Evolutionary conservation across 352 stramenopile genomes (phyloP), one percentile per base, ranked within the genome.

Genomic region (Pythium utonaiense): DNA sequence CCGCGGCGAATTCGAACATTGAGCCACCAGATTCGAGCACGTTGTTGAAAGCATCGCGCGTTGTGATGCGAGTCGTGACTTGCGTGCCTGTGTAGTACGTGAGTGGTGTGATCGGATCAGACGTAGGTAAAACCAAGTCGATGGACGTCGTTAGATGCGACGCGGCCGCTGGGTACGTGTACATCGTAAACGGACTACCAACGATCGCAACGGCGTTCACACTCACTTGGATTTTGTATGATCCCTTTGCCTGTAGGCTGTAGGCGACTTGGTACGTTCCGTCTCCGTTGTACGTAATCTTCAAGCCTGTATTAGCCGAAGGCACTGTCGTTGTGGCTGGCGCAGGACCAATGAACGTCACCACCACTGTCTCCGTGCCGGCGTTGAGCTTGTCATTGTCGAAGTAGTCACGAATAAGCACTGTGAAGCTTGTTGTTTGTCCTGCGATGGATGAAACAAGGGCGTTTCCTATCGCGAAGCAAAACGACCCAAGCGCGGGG

Each of bases 341-440:
- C 10, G 66, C 65, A 0, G 77, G 72, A 0, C 76, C 75, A 9
- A 51, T 68, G 36, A 88, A 83, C 3, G 54, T 53, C 9, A 75
- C 66, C 7, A 12, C 59, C 17, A 91, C 58, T 8, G 25, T 64
- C 60, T 91, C 83, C 3, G 64, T 55, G 0, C 73, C 80, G 17
- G 80, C 71, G n/a, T 88, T 88, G 21, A 65, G 17, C 55, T 93
- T 91, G 31, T 71, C 51, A 56, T 90, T 90, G 33, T 67, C 71
- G 38, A 83, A 88, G 1, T 71, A 48, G 57, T 90, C 83, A 36
- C 71, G 71, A 16, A 93, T 75, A 13, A 62, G 64, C 3, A 91
- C 56, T 4, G 67, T 83, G 42, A 89, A 88, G 33, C 59, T 78
- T 12, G 70, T 73, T 14, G 53, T 55, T 13, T 71, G 57, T 5